Evolutionary conservation across 1,284 basidiomycete genomes (phyloP).

Genomic region (Rhodotorula sp.): DNA sequence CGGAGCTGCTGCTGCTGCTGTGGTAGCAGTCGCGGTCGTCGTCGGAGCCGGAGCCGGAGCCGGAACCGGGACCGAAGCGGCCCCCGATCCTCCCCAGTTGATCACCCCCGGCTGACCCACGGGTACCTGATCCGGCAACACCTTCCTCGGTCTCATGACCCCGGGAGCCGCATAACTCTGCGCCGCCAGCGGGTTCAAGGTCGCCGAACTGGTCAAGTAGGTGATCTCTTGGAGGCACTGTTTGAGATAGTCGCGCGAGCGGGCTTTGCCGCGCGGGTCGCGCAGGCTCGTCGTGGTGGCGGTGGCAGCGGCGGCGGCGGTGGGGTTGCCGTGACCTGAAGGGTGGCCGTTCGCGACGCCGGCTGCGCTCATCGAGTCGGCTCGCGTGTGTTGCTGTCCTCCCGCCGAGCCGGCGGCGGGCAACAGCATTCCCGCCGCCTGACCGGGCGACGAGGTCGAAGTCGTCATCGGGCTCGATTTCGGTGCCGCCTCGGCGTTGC

Average conservation of each 20-base stretch:
- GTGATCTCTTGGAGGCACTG: slow-evolving; percentile 98
- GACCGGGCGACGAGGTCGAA: slow-evolving; percentile 9
- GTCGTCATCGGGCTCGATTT: slow-evolving; percentile 13
- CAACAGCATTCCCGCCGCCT: neutral
- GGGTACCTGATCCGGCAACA: slow-evolving; percentile 36
- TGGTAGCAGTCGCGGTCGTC: neutral
- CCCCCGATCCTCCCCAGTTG: slow-evolving; percentile 2
- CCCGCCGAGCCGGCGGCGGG: too few relatives aligned
- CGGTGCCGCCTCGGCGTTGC: neutral
- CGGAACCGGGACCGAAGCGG: neutral
- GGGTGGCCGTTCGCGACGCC: too few relatives aligned
- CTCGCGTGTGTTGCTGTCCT: neutral
- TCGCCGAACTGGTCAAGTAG: slow-evolving; percentile 92
- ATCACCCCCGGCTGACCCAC: slow-evolving; percentile 24
- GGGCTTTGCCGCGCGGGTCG: slow-evolving; percentile 89
- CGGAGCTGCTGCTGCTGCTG: neutral
- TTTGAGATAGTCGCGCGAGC: slow-evolving; percentile 95
- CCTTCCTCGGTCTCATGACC: slow-evolving; percentile 43
- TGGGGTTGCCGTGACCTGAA: neutral
- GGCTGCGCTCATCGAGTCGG: neutral
- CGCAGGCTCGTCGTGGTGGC: slow-evolving; percentile 53
- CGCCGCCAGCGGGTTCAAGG: slow-evolving; percentile 86
- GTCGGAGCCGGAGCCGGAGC: neutral
- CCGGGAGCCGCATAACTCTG: slow-evolving; percentile 42
- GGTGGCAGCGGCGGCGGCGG: too few relatives aligned